A percentile compares a stretch with the other conserved stretches of the same genome.
These are phyloP conservation scores for Aureobasidium mangrovei DNA, from an alignment of 2,329 filamentous ascomycete species.

Conservation along the genomic window DNA sequence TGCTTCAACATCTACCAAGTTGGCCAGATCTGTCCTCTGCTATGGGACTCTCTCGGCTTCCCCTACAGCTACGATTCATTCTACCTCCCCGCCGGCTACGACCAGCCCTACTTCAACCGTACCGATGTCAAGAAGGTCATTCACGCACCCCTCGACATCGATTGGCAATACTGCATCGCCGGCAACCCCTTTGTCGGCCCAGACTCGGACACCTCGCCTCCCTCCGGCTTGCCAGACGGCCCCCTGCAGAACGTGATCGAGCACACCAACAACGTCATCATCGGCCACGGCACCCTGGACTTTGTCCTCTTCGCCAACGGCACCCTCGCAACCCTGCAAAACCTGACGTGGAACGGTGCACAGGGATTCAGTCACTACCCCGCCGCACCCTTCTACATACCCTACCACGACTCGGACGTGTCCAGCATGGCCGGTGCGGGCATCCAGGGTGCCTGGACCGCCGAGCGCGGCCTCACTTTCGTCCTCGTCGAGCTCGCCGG, in stretches of 20 bases:
- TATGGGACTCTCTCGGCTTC: conserved; percentile 20
- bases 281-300: conserved; percentile 24
- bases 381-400: conserved; percentile 19
- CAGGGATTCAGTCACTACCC: conserved; percentile 23
- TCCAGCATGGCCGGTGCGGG: conserved; percentile 19
- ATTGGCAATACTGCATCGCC: conserved; percentile 22
- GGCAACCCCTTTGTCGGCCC: conserved; percentile 19
- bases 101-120: conserved; percentile 28
- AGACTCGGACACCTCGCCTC: conserved; percentile 16
- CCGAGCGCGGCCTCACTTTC: conserved; percentile 24
- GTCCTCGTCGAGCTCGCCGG: conserved; percentile 22
- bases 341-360: conserved; percentile 26
- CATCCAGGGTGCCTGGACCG: conserved; percentile 18
- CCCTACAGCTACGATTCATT: conserved; percentile 12
- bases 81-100: conserved; percentile 17
- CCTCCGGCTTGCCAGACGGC: conserved; percentile 16
- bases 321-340: conserved; percentile 23
- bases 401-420: conserved; percentile 15
- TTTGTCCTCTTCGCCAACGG: conserved; percentile 23
- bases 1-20: conserved; percentile 28
- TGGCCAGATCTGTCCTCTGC: conserved; percentile 22
- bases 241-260: conserved; percentile 25
- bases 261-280: conserved; percentile 26
- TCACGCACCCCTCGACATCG: conserved; percentile 25
- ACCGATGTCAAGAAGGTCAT: conserved; percentile 30